Percentiles rank a stretch among this genome's conserved stretches.
Conservation (phyloP, 768 basidiomycete species). For the Trametes cinnabarina region DNA sequence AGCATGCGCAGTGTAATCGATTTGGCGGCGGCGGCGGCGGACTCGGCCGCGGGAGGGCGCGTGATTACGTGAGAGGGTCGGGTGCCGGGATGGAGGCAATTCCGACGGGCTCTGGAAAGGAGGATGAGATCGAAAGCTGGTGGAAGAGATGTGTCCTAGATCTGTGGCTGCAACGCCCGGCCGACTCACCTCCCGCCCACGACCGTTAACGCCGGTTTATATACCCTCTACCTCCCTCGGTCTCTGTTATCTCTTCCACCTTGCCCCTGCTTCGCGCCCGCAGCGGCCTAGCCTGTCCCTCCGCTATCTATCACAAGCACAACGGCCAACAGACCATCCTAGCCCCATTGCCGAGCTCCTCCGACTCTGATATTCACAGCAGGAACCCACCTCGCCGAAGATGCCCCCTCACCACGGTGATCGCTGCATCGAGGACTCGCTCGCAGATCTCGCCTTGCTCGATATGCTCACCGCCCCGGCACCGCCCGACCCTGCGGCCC, state of each 20-base stretch:
- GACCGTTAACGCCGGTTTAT: not conserved
- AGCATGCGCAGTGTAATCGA: no score
- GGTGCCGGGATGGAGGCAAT: not conserved
- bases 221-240: not conserved
- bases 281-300: not conserved
- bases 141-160: not conserved
- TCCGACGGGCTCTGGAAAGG: not conserved
- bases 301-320: not conserved
- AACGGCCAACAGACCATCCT: not conserved
- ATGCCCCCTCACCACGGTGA: slow-evolving; percentile 28
- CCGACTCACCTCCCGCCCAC: not conserved
- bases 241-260: not conserved
- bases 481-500: slow-evolving; percentile 39
- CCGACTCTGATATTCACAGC: not conserved
- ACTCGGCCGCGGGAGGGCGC: not conserved
- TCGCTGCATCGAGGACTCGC: slow-evolving; percentile 29
- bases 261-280: not conserved
- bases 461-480: slow-evolving; percentile 54
- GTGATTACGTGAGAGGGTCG: slow-evolving; percentile 18
- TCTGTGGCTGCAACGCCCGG: not conserved
- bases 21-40: not conserved
- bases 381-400: slow-evolving; percentile 2
- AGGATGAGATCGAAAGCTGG: not conserved
- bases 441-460: slow-evolving; percentile 61
- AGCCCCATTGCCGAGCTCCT: not conserved